Evolutionary conservation across 352 stramenopile species (phyloP).

Genomic region (Globisporangium acanthophoron): DNA sequence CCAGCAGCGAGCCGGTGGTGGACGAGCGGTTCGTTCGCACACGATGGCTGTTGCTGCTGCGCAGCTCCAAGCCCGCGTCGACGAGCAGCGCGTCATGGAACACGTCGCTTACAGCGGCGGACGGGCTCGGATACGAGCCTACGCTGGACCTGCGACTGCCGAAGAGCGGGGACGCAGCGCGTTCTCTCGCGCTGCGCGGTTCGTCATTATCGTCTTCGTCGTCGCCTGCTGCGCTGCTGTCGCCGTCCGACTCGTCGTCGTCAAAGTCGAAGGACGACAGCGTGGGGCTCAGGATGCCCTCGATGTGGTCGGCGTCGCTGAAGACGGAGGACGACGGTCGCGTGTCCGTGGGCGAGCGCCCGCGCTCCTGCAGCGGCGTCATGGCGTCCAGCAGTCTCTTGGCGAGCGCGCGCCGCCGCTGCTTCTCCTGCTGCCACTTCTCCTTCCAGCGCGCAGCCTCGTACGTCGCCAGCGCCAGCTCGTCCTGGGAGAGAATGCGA

Average conservation of each 20-base stretch:
- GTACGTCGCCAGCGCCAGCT: conserved; percentile 54
- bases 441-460: conserved; percentile 75
- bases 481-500: conserved; percentile 28
- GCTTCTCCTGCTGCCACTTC: conserved; percentile 72
- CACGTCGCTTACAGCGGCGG: not conserved
- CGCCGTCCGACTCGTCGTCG: conserved; percentile 17
- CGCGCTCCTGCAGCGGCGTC: conserved; percentile 26
- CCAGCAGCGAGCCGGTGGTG: conserved; percentile 35
- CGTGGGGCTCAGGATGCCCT: conserved; percentile 68
- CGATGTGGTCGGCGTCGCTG: conserved; percentile 50
- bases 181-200: not conserved
- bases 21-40: conserved; percentile 47
- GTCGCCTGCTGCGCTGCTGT: conserved; percentile 1
- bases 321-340: conserved; percentile 38
- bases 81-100: conserved; percentile 8
- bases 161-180: not conserved
- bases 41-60: conserved; percentile 16
- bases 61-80: conserved; percentile 27
- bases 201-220: not conserved
- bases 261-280: conserved; percentile 87
- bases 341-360: conserved; percentile 14
- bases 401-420: conserved; percentile 55
- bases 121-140: conserved; percentile 1
- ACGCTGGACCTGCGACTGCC: conserved; percentile 3
- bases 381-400: conserved; percentile 67